Percentiles rank a stretch among this genome's conserved stretches.
phyloP scores from a whole-genome alignment of 306 rosid species.

The Glycine tomentella region DNA sequence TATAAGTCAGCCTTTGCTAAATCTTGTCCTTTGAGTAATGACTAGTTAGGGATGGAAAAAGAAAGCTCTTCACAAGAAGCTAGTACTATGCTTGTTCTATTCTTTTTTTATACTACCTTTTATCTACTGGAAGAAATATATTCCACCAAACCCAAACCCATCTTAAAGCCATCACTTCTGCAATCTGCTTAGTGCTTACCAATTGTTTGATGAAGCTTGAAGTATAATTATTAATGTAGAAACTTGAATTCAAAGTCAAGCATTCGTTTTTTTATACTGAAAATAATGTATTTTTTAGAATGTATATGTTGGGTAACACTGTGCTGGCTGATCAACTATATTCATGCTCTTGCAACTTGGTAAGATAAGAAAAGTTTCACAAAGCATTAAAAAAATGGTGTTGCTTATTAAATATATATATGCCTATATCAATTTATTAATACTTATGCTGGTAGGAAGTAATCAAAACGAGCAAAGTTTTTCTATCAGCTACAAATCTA shows the following conservation, averaged over 20 bases:
- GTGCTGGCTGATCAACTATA: conserved; percentile 19
- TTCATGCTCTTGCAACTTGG: too few relatives aligned
- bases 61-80: conserved; percentile 24
- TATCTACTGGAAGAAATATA: conserved; percentile 41
- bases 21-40: conserved; percentile 38
- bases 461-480: not conserved
- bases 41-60: conserved; percentile 27
- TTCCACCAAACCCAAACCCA: conserved; percentile 11
- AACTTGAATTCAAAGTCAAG: conserved; percentile 58
- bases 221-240: conserved; percentile 41
- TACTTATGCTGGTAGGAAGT: too few relatives aligned
- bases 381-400: not conserved
- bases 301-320: conserved; percentile 7
- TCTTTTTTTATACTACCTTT: conserved; percentile 38
- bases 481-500: not conserved
- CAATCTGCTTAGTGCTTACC: conserved; percentile 26
- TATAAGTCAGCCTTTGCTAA: conserved; percentile 55
- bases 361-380: conserved; percentile 34
- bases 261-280: not conserved
- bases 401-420: too few relatives aligned
- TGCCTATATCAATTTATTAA: too few relatives aligned
- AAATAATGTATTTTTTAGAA: not conserved
- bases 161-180: not conserved
- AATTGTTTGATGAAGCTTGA: conserved; percentile 42
- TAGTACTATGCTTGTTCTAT: conserved; percentile 42